Percentiles rank a stretch among this genome's conserved stretches.
phyloP scores from a whole-genome alignment of 1,284 basidiomycete species.

The Waitea zeae region DNA sequence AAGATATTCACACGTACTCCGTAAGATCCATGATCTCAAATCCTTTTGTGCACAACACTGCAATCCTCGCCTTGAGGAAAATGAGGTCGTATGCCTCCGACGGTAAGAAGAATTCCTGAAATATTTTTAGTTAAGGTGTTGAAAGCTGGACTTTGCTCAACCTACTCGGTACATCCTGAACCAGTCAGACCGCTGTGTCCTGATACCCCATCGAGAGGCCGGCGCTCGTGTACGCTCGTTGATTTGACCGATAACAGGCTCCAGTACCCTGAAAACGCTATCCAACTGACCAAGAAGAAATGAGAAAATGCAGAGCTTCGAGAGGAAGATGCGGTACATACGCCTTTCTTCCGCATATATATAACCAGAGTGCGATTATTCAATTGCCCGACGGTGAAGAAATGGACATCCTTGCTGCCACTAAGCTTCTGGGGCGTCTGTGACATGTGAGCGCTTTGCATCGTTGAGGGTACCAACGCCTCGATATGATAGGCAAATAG shows the following conservation, averaged over 20 bases:
- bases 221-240: constrained; percentile 55
- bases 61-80: constrained; percentile 84
- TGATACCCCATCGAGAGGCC: constrained; percentile 54
- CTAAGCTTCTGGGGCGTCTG: constrained; percentile 79
- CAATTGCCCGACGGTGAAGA: constrained; percentile 85
- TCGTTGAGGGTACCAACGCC: constrained; percentile 79
- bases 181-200: constrained; percentile 74
- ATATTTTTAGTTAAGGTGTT: constrained; percentile 1
- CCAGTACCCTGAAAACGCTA: constrained; percentile 85
- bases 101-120: constrained; percentile 86
- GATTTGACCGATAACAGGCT: constrained; percentile 79
- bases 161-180: constrained; percentile 73
- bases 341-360: constrained; percentile 92
- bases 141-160: neutral
- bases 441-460: constrained; percentile 40
- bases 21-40: constrained; percentile 94
- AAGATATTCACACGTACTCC: constrained; percentile 34
- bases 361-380: constrained; percentile 77
- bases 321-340: constrained; percentile 21
- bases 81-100: constrained; percentile 80
- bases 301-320: neutral
- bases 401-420: constrained; percentile 80
- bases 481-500: constrained; percentile 88
- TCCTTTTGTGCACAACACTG: constrained; percentile 83
- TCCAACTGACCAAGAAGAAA: constrained; percentile 35